Base-by-base conservation (phyloP, 2,329 filamentous ascomycete genomes). In the Mariannaea elegans region DNA sequence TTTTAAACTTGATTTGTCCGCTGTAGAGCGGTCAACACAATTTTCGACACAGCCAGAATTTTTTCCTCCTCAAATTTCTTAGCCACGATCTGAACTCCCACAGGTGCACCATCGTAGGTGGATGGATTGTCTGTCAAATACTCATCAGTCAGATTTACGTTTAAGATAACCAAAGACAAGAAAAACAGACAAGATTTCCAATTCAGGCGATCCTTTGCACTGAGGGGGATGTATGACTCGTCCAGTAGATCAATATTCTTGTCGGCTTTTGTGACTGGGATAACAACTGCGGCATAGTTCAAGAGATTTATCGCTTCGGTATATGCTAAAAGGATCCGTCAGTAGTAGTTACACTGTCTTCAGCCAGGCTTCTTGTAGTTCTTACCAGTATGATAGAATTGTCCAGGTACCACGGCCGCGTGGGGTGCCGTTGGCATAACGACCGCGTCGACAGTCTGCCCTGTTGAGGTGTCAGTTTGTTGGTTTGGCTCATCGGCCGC, bases 201-300 rank as follows among this genome's bases (percentile, higher is more conserved):
- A n/a, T 80, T 78, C 39, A 72, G 66, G 53, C 72, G 70, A 54
- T 86, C 83, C 1, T 72, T 46, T 0, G 78, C 77, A 54, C 72
- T 78, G n/a, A 78, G 32, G 1, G 81, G 79, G 21, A 71, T 60
- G 62, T 78, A 81, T 0, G 65, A 69, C 3, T 64, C 31, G 34
- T 80, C 73, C 21, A 76, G 68, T 13, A 73, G 65, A 67, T 88
- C 86, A 4, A 86, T 49, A 0, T 51, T 68, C 66, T 83, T 82
- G 56, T 87, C 80, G 0, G 80, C 83, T 41, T 72, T 78, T 0
- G 84, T 87, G 1, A 88, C 82, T 0, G 86, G 86, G 16, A 89
- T 76, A 2, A 83, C 78, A 0, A 81, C 80, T 29, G 76, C 76
- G 1, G 81, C 84, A 57, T 88, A 88, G 66, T 88, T 85, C 16